phyloP scores from a whole-genome alignment of 495 filamentous ascomycete genomes.

The Corynascus novoguineensis region DNA sequence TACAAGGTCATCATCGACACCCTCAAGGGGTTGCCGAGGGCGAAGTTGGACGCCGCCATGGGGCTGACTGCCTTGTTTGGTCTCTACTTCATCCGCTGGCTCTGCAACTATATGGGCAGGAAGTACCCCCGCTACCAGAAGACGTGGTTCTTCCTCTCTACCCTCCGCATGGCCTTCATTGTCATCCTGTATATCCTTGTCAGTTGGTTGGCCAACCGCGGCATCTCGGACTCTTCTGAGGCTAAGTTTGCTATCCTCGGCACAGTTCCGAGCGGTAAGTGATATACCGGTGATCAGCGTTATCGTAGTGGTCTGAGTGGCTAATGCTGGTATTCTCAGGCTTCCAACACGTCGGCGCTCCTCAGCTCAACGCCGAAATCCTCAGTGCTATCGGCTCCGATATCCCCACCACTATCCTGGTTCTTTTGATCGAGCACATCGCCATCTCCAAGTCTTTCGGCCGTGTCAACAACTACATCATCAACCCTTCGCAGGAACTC shows the following conservation, averaged over 20 bases:
- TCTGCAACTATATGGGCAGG: conserved; percentile 39
- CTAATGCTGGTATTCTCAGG: conserved; percentile 46
- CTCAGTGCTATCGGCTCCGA: conserved; percentile 28
- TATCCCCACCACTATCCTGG: conserved; percentile 61
- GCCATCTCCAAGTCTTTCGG: conserved; percentile 99
- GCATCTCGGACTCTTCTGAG: conserved; percentile 38
- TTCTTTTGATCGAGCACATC: conserved; percentile 91
- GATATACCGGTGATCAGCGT: background rate
- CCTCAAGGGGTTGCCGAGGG: conserved; percentile 40
- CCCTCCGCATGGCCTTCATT: conserved; percentile 84
- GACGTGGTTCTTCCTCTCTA: conserved; percentile 48
- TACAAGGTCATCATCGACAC: conserved; percentile 52
- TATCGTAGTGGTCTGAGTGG: background rate
- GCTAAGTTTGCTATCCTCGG: conserved; percentile 66
- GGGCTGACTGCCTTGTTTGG: conserved; percentile 46
- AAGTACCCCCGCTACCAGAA: conserved; percentile 35
- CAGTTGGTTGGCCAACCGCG: conserved; percentile 72
- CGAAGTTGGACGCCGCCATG: conserved; percentile 49
- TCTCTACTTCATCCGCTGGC: conserved; percentile 46
- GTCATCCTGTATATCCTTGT: conserved; percentile 92
- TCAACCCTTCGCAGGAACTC: conserved; percentile 94
- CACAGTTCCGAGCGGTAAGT: conserved; percentile 65
- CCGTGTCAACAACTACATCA: conserved; percentile 92
- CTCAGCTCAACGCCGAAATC: conserved; percentile 50
- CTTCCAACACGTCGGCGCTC: conserved; percentile 72